A percentile compares a stretch with the other conserved stretches of the same genome.
Conservation (phyloP, 2,329 filamentous ascomycete species). For the Bipolaris victoriae region DNA sequence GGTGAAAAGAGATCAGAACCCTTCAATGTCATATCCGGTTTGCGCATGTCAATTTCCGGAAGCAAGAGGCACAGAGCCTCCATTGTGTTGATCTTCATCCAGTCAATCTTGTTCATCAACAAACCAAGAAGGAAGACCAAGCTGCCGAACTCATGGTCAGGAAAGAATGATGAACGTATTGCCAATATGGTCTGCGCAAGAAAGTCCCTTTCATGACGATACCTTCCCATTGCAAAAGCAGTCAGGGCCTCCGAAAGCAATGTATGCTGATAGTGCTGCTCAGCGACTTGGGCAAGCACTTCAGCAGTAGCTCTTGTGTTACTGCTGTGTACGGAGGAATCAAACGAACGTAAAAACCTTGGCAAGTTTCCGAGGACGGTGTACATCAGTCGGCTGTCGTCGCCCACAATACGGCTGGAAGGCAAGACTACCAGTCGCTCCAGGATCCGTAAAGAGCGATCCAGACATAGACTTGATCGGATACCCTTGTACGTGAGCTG, state of each 20-base stretch:
- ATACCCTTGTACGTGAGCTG: slow-evolving; percentile 88
- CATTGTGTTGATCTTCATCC: slow-evolving; percentile 94
- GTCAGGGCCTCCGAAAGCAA: slow-evolving; percentile 72
- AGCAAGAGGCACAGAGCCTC: slow-evolving; percentile 84
- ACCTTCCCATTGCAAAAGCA: slow-evolving; percentile 71
- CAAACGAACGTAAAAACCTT: slow-evolving; percentile 79
- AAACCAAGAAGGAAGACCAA: slow-evolving; percentile 90
- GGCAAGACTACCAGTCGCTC: slow-evolving; percentile 80
- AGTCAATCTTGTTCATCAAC: slow-evolving; percentile 83
- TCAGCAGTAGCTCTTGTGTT: slow-evolving; percentile 65
- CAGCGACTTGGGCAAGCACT: slow-evolving; percentile 73
- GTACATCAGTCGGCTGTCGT: slow-evolving; percentile 81
- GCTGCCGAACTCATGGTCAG: slow-evolving; percentile 80
- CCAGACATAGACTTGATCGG: slow-evolving; percentile 81
- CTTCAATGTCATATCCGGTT: slow-evolving; percentile 85
- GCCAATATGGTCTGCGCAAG: slow-evolving; percentile 74
- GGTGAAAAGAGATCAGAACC: slow-evolving; percentile 96
- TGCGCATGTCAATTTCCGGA: slow-evolving; percentile 90
- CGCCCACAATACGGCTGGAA: slow-evolving; percentile 79
- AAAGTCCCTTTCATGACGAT: slow-evolving; percentile 75
- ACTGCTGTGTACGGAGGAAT: slow-evolving; percentile 63
- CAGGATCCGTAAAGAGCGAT: slow-evolving; percentile 76
- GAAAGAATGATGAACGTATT: slow-evolving; percentile 79
- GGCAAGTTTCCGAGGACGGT: slow-evolving; percentile 91
- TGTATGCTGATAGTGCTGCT: slow-evolving; percentile 72